Base-by-base conservation (phyloP, 306 rosid species). In the Medicago truncatula region DNA sequence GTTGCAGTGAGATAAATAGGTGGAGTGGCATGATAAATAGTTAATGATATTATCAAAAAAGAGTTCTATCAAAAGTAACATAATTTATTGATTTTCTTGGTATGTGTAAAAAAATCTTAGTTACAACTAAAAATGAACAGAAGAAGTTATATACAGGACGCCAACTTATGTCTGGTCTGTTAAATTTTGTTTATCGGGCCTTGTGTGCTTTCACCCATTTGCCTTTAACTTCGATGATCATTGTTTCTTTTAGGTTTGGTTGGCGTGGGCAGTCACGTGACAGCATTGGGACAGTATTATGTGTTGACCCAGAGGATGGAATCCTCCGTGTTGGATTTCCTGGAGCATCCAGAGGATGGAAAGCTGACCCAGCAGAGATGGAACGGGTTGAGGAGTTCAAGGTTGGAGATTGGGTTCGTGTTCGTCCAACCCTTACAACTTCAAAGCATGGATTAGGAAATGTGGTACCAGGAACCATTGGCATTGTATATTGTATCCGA, bases 331-430 rank as follows among this genome's bases (percentile, higher is more conserved):
- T 95, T 78, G 99, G 99, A 76, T 95, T 90, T 89, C 99, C 99
- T 79, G 99, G 99, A 80, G 99, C 99, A 68, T 95, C 99, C 44
- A 95, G 99, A 85, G 99, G 99, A 79, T 95, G 99, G 97, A 90
- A 92, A 77, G 99, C 99, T 81, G 97, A 95, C 86, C 99, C 99
- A 41, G 96, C 97, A 9, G 99, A 95, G 83, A 95, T 95, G 99
- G 99, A 92, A 69, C 90, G 99, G 72, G 99, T 95, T 70, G 97
- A 95, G 85, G 99, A 95, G 81, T 95, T 89, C 87, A 95, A 90
- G 84, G 97, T 95, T 73, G 97, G 99, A 75, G 97, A 92, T 70
- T 95, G 99, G 99, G 92, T 95, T 80, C 97, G 99, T 23, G 90
- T 95, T 56, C 97, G 99, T 68, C 97, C 99, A 44, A 90, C 97